Base-by-base conservation (phyloP, 805 yeast genomes). In the Wickerhamomyces bovis region DNA sequence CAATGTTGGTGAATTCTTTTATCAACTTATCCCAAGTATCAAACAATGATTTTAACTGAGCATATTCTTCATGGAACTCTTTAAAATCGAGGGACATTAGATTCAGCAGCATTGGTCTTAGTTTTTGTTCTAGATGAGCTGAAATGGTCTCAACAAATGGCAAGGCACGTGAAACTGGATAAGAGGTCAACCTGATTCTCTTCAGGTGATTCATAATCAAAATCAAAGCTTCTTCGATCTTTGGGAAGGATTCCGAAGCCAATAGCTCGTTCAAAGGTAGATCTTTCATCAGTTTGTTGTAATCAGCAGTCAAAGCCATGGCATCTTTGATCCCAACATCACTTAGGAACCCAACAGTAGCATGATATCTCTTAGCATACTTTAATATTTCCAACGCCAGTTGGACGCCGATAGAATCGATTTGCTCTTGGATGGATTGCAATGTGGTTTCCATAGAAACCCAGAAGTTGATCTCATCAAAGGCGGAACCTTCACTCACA, bases 401-500 rank as follows among this genome's bases (percentile, higher is more conserved):
- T 19, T 64, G 66, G 1, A 88, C 77, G 31, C 78, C 81, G 0
- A 72, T 70, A 1, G 77, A 68, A 3, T 71, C 62, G 1, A 86
- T 63, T 58, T 89, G 96, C 1, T 70, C 68, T 44, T 77, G 76
- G 1, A 86, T 71, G 1, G 80, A 67, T 3, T 54, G 47, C 39
- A 90, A 67, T 0, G 87, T 81, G 2, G 64, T 58, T 55, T 86
- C 92, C 69, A 86, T 71, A 0, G 88, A 76, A 9, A 70, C 66
- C 97, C 97, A 90, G 53, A 85, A 89, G 41, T 73, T 77, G 3
- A 85, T 70, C 56, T 90, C 97, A 38, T 84, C 89, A 2, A 64
- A 53, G 1, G 79, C 72, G 0, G 78, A 65, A 2, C 86, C 89
- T 23, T 75, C 80, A 0, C 65, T 49, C 0, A 85, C 78, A 23